Evolutionary conservation across 2,329 filamentous ascomycete genomes (phyloP), one percentile per base, ranked within the genome.

Genomic region (Monosporascus sp.): DNA sequence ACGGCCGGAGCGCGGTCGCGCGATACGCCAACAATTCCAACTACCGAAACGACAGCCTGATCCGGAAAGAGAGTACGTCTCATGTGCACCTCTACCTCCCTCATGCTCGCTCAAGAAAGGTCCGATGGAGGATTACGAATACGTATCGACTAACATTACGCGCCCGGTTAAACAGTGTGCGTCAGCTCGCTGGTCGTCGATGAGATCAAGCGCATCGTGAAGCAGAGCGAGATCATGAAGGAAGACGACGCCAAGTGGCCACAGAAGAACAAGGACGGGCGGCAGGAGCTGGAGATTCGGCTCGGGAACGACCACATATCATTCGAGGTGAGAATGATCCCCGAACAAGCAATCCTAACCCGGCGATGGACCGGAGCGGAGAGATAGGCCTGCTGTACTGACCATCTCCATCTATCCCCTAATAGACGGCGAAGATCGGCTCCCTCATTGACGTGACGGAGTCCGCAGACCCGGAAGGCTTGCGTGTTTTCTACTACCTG

Each of bases 1-100:
- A 99, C 70, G 94, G 94, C 50, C 85, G 90, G 57, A 97, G 92
- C 69, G 94, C 94, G 7, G 89, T 94, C 50, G 91, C 93, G 35
- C 87, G 94, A 73, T 99, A 99, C 75, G 94, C 94, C 60, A 99
- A 99, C 80, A 99, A 99, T 74, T 97, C 93, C 54, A 99, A 99
- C 75, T 99, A 99, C 76, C 87, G 94, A 67, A 99, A 99, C 74
- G 94, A 99, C 71, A 97, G 92, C 58, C 78, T 99, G 63, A 99
- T 99, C 68, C 88, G 94, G 60, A 99, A 99, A 92, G 94, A 99
- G 78, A 99, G 94, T 97, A 78, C 63, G 91, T 35, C 24, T 14
- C 22, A 20, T 16, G 8, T 72, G 43, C 37, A 48, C 26, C 54
- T 35, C 52, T 48, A 31, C 8, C 44, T 37, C 40, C 48, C 31